Conservation (phyloP, 1,139 yeast genomes). For the Pichia sp. region DNA sequence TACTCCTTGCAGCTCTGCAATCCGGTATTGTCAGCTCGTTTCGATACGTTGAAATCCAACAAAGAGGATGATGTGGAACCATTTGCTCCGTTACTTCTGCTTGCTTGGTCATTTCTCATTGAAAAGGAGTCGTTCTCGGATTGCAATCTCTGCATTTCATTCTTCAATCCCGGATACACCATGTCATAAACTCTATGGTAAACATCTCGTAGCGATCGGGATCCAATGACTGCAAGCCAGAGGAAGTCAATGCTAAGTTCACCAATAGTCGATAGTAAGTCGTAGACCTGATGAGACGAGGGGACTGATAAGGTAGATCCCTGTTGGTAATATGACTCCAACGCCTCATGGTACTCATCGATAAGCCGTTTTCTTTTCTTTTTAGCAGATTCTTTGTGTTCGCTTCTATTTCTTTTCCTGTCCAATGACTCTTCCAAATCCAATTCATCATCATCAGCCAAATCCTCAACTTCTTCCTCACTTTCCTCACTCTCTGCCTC, state of each 20-base stretch:
- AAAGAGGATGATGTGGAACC: constrained; percentile 1
- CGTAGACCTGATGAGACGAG: constrained; percentile 72
- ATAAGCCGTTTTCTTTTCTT: constrained; percentile 37
- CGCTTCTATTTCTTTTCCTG: constrained; percentile 19
- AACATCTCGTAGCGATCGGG: constrained; percentile 71
- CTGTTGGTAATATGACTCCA: constrained; percentile 71
- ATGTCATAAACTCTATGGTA: constrained; percentile 75
- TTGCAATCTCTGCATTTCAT: constrained; percentile 73
- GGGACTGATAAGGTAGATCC: constrained; percentile 80
- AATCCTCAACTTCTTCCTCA: constrained; percentile 30
- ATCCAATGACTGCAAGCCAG: constrained; percentile 89
- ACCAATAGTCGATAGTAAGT: constrained; percentile 73
- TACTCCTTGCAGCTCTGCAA: constrained; percentile 77
- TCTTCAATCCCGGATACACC: constrained; percentile 68
- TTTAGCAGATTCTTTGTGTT: constrained; percentile 31
- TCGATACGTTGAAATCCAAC: constrained; percentile 33
- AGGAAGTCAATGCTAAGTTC: constrained; percentile 65
- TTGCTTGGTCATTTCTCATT: constrained; percentile 1
- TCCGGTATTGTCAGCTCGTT: constrained; percentile 60
- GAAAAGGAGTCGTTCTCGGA: constrained; percentile 18
- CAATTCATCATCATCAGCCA: constrained; percentile 32
- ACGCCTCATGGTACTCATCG: constrained; percentile 46
- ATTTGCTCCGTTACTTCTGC: neutral
- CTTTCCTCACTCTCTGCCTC: constrained; percentile 35
- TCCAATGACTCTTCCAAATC: constrained; percentile 33